Evolutionary conservation across 2,329 filamentous ascomycete species (phyloP), one percentile per base, ranked within the genome.

Genomic region (Colletotrichum orbiculare): DNA sequence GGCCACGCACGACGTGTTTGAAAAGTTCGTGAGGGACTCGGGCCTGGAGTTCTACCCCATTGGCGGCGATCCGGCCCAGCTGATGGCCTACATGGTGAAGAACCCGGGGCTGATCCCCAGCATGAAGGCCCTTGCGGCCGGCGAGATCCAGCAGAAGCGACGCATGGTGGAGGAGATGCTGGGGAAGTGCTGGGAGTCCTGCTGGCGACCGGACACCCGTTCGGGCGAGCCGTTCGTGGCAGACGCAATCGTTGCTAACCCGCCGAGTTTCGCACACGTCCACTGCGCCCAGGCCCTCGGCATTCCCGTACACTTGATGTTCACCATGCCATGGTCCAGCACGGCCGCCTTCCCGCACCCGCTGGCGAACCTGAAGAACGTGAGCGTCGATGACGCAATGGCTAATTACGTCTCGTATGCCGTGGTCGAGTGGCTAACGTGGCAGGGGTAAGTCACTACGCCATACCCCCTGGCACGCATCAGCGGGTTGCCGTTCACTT

Each of bases 271-370:
- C 68, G 79, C 78, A 0, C 81, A 82, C 71, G 69, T 82, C 4
- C 79, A 81, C 60, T 82, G 79, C 67, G 80, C 80, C 1, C 73
- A 82, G 67, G 74, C 72, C 6, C 68, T 83, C 9, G 72, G 74
- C 0, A 74, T 82, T 9, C 80, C 81, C 1, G 65, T 82, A 4
- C 79, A 82, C 64, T 67, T 83, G 33, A 78, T 83, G 72, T 79
- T 80, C 63, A 82, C 84, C 6, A 92, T 93, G 89, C 90, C 90
- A 1, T 93, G 89, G 85, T 88, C 88, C 9, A 87, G 89, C 2
- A 92, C 90, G 1, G 87, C 89, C 71, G 83, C 86, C 2, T 92
- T 92, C 67, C 89, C 89, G 1, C 90, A 93, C 72, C 90, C 90
- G 1, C 80, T 93, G n/a, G 89, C 89, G 0, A 91, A 91, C 68